Evolutionary conservation across 495 filamentous ascomycete genomes (phyloP).

Genomic region (Penicillium goetzii): DNA sequence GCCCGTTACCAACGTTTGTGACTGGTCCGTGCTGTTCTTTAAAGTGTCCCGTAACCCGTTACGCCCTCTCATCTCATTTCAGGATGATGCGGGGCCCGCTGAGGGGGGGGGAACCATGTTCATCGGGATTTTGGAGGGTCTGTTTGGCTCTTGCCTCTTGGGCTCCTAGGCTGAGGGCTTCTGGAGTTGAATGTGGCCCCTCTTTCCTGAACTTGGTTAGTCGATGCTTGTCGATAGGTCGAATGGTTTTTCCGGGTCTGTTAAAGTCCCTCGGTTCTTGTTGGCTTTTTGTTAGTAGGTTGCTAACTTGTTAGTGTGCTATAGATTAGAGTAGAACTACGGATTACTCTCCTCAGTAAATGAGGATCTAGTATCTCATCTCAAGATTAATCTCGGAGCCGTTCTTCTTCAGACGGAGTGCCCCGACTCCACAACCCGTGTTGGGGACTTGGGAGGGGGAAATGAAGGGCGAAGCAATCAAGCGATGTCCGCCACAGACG

Average conservation of each 20-base stretch:
- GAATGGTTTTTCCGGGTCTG: neutral
- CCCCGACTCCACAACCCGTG: constrained; percentile 2
- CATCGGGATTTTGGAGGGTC: constrained; percentile 2
- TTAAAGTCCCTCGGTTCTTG: neutral
- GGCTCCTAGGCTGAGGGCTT: too few species aligned
- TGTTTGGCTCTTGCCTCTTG: neutral
- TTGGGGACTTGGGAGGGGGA: neutral
- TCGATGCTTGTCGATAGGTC: constrained; percentile 1
- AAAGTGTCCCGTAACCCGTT: constrained; percentile 22
- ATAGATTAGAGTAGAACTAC: neutral
- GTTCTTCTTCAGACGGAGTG: constrained; percentile 18
- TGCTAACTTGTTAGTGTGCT: too few species aligned
- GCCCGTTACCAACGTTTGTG: constrained; percentile 21
- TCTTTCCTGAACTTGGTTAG: constrained; percentile 4
- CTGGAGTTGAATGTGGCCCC: neutral
- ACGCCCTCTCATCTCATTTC: constrained; percentile 33
- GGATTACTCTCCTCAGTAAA: neutral
- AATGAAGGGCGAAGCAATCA: constrained; percentile 15
- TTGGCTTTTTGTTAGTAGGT: neutral
- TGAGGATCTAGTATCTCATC: constrained; percentile 3
- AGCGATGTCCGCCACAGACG: constrained; percentile 1
- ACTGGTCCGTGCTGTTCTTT: constrained; percentile 28
- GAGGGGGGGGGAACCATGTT: constrained; percentile 14
- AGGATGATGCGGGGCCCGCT: constrained; percentile 32
- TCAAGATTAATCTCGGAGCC: constrained; percentile 5